Evolutionary conservation across 768 basidiomycete species (phyloP), one percentile per base, ranked within the genome.

Genomic region (Candolleomyces aberdarensis): DNA sequence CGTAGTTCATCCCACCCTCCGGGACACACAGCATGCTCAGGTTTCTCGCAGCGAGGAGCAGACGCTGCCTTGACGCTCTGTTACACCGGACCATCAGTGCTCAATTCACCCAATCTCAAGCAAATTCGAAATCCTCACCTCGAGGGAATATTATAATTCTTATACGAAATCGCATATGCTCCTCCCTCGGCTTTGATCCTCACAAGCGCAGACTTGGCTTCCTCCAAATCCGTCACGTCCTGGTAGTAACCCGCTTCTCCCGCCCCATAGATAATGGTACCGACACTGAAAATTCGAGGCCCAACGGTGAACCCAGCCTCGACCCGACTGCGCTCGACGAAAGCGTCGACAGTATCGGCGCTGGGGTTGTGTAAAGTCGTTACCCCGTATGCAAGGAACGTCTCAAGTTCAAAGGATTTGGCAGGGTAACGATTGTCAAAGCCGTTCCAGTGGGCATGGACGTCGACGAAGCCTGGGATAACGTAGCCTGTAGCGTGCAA

Each of bases 331-430:
- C 89, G 85, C 69, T 91, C 89, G 46, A 80, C 75, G 65, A 85
- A 88, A 11, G 83, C 85, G 13, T 81, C 76, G 1, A 86, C 85
- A 62, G 78, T 88, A 62, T 82, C 78, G 54, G 83, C 76, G 64
- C 87, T 90, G 2, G 89, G 89, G 64, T 91, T 91, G 76, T 90
- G 89, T 60, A 90, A 65, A 2, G 89, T 90, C 1, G 89, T 91
- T 4, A 91, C 82, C 20, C 89, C 89, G 65, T 88, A 90, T 0
- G 88, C 86, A 32, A 91, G 78, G 82, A 90, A 89, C 0, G 87
- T 83, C 67, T 87, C 80, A 76, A 88, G 77, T 66, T 91, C 88
- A 88, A 89, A 91, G 10, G 87, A 89, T 48, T 78, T 78, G 7
- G 87, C 80, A 0, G 89, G 89, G 64, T 83, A 83, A 36, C 75